Evolutionary conservation across 2,329 filamentous ascomycete genomes (phyloP).

Genomic region (Didymella keratinophila): DNA sequence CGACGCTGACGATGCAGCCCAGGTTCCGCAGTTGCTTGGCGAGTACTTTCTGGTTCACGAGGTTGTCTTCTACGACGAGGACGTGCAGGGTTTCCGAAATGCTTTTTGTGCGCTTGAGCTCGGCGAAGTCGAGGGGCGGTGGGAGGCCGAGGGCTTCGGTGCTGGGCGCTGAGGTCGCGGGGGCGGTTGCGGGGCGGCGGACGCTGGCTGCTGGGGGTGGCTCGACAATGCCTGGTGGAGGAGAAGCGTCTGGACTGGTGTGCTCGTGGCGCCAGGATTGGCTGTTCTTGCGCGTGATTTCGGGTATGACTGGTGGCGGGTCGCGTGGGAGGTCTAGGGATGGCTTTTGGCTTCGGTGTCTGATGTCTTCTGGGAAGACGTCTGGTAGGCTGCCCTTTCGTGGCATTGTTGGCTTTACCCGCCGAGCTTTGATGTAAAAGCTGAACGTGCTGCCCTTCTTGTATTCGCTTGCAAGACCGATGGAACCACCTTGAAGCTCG

Average conservation of each 20-base stretch:
- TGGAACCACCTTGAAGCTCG: conserved; percentile 45
- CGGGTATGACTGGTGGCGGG: conserved; percentile 2
- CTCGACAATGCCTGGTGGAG: background rate
- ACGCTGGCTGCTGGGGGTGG: background rate
- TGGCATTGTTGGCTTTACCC: conserved; percentile 15
- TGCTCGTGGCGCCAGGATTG: conserved; percentile 9
- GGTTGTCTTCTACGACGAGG: conserved; percentile 51
- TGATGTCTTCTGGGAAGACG: conserved; percentile 33
- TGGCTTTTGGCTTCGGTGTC: conserved; percentile 24
- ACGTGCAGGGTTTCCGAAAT: conserved; percentile 31
- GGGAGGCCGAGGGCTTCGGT: conserved; percentile 16
- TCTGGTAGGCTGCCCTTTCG: conserved; percentile 30
- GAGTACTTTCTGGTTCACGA: conserved; percentile 54
- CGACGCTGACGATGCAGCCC: conserved; percentile 49
- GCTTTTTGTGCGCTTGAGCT: conserved; percentile 20
- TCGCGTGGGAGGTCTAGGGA: conserved; percentile 11
- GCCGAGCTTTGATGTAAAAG: conserved; percentile 43
- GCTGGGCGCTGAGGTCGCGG: background rate
- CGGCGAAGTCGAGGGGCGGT: conserved; percentile 15
- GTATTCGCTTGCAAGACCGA: conserved; percentile 36
- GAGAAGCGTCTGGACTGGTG: background rate
- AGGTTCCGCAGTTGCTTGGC: conserved; percentile 49
- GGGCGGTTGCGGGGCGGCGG: background rate
- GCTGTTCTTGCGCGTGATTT: background rate
- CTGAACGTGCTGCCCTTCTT: conserved; percentile 43